A percentile compares a stretch with the other conserved stretches of the same genome.
Evolutionary conservation across 148 eudicot species (phyloP).

Genomic region (Rhododendron henanense): DNA sequence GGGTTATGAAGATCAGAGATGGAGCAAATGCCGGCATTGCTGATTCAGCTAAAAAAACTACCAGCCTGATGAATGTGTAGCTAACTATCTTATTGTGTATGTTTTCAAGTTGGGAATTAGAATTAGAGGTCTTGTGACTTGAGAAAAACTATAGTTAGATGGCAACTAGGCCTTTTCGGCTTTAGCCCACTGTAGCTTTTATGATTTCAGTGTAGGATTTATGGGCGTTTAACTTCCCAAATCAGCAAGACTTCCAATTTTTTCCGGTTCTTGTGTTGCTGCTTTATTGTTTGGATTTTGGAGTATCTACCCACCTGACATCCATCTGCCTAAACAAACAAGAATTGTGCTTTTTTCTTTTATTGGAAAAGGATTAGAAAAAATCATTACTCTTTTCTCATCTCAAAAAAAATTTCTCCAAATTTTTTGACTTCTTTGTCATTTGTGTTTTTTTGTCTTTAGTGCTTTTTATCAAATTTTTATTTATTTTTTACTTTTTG

Average conservation of each 20-base stretch:
- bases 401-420: neutral
- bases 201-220: neutral
- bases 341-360: neutral
- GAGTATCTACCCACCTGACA: neutral
- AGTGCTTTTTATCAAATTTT: no score
- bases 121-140: constrained; percentile 10
- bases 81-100: neutral
- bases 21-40: neutral
- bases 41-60: neutral
- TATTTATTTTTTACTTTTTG: no score
- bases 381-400: neutral
- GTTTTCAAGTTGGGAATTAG: neutral
- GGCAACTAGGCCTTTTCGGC: neutral
- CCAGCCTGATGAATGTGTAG: neutral
- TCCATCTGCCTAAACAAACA: neutral
- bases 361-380: neutral
- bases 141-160: neutral
- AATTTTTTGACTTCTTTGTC: neutral
- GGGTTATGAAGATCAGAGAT: neutral
- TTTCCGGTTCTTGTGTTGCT: no score
- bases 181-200: neutral
- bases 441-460: no score
- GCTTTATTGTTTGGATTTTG: neutral
- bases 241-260: neutral
- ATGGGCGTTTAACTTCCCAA: neutral